Conservation (phyloP, 108 stramenopile genomes). For the Nitzschia putrida region DNA sequence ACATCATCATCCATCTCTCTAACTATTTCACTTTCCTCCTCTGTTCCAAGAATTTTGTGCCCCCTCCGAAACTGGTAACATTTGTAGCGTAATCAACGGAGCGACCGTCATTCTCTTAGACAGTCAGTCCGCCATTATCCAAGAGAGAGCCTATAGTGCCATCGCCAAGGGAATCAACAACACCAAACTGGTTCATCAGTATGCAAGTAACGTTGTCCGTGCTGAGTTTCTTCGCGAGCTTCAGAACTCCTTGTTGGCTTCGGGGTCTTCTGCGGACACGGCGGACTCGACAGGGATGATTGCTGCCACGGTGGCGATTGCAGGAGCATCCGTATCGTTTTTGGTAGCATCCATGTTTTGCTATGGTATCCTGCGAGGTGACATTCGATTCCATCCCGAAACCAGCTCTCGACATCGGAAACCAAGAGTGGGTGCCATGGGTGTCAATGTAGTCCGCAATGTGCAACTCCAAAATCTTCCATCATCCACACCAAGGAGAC, state of each 20-base stretch:
- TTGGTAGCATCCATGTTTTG: constrained; percentile 33
- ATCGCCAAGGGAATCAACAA: constrained; percentile 15
- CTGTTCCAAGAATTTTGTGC: constrained; percentile 15
- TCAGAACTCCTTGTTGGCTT: constrained; percentile 17
- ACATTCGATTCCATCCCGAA: constrained; percentile 10
- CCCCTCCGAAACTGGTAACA: constrained; percentile 11
- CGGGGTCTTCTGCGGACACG: neutral
- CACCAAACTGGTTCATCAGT: constrained; percentile 6
- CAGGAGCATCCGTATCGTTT: constrained; percentile 31
- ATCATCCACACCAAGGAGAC: no score
- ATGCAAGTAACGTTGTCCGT: constrained; percentile 12
- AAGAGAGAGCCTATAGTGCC: constrained; percentile 9
- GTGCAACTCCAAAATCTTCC: no score
- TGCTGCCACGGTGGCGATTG: constrained; percentile 26
- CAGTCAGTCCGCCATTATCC: constrained; percentile 6
- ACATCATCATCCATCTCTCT: no score
- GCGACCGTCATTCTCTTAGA: constrained; percentile 32
- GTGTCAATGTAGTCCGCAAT: no score
- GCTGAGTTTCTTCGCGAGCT: constrained; percentile 17
- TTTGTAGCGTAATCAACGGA: constrained; percentile 29
- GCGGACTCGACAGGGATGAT: neutral
- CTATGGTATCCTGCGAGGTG: constrained; percentile 30
- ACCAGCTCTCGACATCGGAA: constrained; percentile 14
- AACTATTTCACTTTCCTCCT: neutral
- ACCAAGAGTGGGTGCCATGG: neutral